Evolutionary conservation across 2,329 filamentous ascomycete genomes (phyloP), one percentile per base, ranked within the genome.

Genomic region (Colletotrichum karsti): DNA sequence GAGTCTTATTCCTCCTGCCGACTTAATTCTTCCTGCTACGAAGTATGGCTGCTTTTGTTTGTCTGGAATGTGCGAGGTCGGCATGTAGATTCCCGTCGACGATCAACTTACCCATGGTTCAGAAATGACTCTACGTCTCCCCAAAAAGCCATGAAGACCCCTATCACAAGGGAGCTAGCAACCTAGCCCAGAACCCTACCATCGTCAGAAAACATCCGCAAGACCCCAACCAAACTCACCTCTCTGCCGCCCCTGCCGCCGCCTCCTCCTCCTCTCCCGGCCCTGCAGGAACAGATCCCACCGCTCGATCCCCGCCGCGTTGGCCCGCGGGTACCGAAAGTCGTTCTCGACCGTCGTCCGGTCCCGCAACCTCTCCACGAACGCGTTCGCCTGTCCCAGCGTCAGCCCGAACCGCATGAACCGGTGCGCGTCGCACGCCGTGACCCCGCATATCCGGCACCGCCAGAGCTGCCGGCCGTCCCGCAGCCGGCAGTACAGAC

Each of bases 331-430:
- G 6, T 58, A 58, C 26, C 55, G 33, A 33, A 58, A 58, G 22
- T 58, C 55, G 20, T 18, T 58, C 1, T 58, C 55, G 0, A 58
- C 42, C 18, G 28, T 58, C n/a, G 35, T 18, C 7, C 55, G 28
- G 13, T 24, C 20, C 13, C 55, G 46, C 18, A 58, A 30, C 4
- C 22, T 35, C 3, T 35, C 20, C 10, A 48, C 55, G 18, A 35
- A 35, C 9, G 15, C 15, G 5, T 7, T 48, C n/a, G 55, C 55
- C 41, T 58, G 22, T 5, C 44, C 13, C 41, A 28, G 20, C 13
- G 28, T 46, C 55, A 58, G 41, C 15, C 55, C 55, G 30, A 58
- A 58, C 26, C 55, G 55, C 20, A 35, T n/a, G 42, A 58, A 58
- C 9, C 55, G 24, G 30, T 58, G 55, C 13, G 24, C 24, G 13